Evolutionary conservation across 225 moss, liverwort and hornwort genomes (phyloP).

Genomic region (Neckera pumila): DNA sequence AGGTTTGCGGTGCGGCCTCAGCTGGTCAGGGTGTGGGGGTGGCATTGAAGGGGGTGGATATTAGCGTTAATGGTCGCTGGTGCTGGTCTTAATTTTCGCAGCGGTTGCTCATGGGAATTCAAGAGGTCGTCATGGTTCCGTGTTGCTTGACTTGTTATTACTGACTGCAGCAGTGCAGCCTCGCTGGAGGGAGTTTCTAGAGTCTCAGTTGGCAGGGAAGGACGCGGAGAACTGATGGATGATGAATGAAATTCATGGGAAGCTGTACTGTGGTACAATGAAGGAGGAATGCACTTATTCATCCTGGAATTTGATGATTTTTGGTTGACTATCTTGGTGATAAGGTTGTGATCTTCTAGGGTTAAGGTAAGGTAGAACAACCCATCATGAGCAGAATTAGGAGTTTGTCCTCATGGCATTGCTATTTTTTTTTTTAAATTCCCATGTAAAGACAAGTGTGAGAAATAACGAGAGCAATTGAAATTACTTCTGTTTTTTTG

Average conservation of each 20-base stretch:
- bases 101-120: neutral
- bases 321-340: neutral
- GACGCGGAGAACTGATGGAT: neutral
- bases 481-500: no score
- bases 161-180: neutral
- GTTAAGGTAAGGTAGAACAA: neutral
- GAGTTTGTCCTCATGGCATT: neutral
- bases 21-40: neutral
- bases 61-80: neutral
- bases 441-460: no score
- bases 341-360: neutral
- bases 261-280: neutral
- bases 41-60: neutral
- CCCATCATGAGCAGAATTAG: no score
- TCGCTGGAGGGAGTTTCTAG: neutral
- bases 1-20: neutral
- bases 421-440: neutral
- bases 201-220: neutral
- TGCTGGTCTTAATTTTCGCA: neutral
- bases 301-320: neutral
- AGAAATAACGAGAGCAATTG: rapidly evolving
- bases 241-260: neutral
- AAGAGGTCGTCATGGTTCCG: neutral
- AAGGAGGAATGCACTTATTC: neutral
- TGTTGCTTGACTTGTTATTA: neutral